Evolutionary conservation across 75 land plant species (phyloP).

Genomic region (Cupressus sempervirens): DNA sequence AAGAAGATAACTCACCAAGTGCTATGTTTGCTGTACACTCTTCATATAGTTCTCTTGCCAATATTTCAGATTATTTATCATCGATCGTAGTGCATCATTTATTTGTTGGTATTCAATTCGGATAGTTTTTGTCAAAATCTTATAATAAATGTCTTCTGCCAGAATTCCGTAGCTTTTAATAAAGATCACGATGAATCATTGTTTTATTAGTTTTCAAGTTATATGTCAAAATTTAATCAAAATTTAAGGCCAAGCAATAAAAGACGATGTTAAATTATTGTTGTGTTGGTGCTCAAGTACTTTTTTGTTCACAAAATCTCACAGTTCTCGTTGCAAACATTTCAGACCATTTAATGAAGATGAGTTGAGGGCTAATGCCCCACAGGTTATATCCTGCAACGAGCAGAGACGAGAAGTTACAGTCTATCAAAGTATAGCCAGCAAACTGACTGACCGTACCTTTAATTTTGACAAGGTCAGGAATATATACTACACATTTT

Average conservation of each 20-base stretch:
- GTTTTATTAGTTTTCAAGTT: not conserved
- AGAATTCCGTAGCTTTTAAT: too few species aligned
- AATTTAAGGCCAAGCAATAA: not conserved
- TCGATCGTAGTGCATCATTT: too few species aligned
- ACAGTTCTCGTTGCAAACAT: not conserved
- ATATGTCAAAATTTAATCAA: not conserved
- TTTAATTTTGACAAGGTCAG: conserved; percentile 82
- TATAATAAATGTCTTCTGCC: too few species aligned
- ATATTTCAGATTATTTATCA: too few species aligned
- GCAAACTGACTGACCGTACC: conserved; percentile 75
- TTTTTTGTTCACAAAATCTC: not conserved
- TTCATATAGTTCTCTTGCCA: not conserved
- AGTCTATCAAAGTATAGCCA: conserved; percentile 57
- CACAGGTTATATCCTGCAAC: conserved; percentile 78
- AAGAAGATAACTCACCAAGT: not conserved
- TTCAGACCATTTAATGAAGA: conserved; percentile 80
- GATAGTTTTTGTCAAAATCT: too few species aligned
- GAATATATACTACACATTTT: not conserved
- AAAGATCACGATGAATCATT: not conserved
- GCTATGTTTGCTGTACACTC: not conserved
- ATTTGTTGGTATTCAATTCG: too few species aligned
- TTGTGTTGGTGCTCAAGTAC: not conserved
- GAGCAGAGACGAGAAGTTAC: conserved; percentile 82
- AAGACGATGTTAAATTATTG: not conserved
- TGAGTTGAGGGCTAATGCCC: conserved; percentile 55